Conservation (phyloP, 2,329 filamentous ascomycete species). For the Colletotrichum simmondsii region DNA sequence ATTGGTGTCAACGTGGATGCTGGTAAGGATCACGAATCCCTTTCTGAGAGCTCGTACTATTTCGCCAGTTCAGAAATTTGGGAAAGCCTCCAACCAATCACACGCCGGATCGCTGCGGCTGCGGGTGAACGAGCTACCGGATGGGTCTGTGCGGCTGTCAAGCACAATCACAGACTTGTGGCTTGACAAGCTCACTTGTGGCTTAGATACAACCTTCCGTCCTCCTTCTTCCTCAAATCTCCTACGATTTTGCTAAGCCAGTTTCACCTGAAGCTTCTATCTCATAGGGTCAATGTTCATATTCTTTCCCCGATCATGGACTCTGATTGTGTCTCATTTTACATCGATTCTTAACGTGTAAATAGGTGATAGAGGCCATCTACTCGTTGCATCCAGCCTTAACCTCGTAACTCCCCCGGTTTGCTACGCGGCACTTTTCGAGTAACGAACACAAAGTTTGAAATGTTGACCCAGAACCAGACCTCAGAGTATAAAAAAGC, state of each 20-base stretch:
- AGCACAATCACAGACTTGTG: neutral
- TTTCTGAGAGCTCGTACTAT: conserved; percentile 25
- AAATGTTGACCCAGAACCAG: no score
- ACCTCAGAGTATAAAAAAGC: no score
- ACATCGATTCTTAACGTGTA: neutral
- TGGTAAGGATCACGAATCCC: conserved; percentile 20
- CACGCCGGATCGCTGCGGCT: neutral
- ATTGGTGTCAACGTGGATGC: conserved; percentile 27
- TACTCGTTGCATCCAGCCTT: no score
- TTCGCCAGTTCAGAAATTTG: conserved; percentile 31
- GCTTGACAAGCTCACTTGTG: neutral
- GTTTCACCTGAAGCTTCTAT: neutral
- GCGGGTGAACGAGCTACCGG: conserved; percentile 28
- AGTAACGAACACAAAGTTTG: no score
- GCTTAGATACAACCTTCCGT: neutral
- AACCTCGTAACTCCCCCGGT: no score
- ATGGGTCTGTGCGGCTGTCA: neutral
- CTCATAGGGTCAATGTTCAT: no score
- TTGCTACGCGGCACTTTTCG: no score
- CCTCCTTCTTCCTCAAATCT: neutral
- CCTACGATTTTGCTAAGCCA: neutral
- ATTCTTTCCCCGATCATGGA: neutral
- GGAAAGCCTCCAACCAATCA: conserved; percentile 19
- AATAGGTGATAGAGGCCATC: no score
- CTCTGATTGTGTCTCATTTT: neutral